Evolutionary conservation across 1,284 basidiomycete species (phyloP).

Genomic region (Hemileia vastatrix): DNA sequence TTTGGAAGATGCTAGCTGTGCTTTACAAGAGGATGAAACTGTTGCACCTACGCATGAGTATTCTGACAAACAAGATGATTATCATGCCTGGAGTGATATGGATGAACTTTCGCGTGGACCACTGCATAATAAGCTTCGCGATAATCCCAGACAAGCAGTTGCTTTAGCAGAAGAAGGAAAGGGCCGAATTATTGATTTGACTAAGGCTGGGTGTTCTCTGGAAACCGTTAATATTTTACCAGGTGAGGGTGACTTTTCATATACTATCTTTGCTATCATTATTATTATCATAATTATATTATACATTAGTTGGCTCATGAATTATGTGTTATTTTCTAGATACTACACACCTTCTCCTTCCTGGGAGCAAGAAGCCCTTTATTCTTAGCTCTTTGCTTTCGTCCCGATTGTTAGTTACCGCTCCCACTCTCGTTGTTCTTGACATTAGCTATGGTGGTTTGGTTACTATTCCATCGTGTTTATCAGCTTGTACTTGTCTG

Average conservation of each 20-base stretch:
- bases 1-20: no score
- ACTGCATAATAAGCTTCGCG: no score
- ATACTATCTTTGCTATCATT: neutral
- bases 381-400: neutral
- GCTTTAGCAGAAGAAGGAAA: constrained; percentile 12
- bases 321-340: neutral
- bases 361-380: constrained; percentile 6
- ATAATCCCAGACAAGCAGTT: constrained; percentile 12
- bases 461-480: constrained; percentile 63
- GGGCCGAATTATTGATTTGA: constrained; percentile 14
- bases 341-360: constrained; percentile 15
- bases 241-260: neutral
- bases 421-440: constrained; percentile 22
- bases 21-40: no score
- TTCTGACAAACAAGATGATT: no score
- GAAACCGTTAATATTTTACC: constrained; percentile 7
- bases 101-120: constrained; percentile 18
- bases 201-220: neutral
- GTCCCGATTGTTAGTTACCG: neutral
- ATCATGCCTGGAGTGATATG: constrained; percentile 17
- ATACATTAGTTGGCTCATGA: neutral
- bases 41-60: no score
- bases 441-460: constrained; percentile 60
- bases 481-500: constrained; percentile 64
- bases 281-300: neutral